Conservation (phyloP, 179 eudicot species). For the Silene noctiflora region DNA sequence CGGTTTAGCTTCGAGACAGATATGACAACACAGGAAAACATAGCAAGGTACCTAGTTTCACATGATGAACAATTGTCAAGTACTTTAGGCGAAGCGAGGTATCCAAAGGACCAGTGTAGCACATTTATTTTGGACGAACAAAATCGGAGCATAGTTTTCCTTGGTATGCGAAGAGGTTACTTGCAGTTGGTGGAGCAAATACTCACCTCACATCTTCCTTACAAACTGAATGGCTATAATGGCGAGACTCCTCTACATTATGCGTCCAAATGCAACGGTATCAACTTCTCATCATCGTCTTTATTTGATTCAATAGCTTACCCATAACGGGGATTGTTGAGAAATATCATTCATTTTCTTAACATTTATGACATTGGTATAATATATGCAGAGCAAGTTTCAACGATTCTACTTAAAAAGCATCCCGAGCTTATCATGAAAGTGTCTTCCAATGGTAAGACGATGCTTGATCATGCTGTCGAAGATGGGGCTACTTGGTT, state of each 20-base stretch:
- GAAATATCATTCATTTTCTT: too few species aligned
- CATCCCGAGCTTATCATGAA: neutral
- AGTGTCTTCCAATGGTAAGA: neutral
- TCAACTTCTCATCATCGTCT: neutral
- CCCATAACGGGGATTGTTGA: too few species aligned
- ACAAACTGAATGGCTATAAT: neutral
- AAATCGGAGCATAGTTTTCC: neutral
- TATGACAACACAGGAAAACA: neutral
- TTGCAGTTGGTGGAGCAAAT: neutral
- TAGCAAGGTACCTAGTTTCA: neutral
- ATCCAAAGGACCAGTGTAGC: neutral
- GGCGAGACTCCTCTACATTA: neutral
- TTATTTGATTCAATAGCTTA: too few species aligned
- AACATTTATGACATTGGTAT: too few species aligned
- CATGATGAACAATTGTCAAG: neutral
- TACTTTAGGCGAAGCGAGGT: neutral
- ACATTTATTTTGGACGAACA: neutral
- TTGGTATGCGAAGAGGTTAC: neutral
- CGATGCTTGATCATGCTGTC: slow-evolving; percentile 10
- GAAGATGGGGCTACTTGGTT: neutral
- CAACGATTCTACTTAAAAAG: slow-evolving; percentile 3
- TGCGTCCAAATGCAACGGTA: slow-evolving; percentile 10
- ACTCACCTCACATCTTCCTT: neutral
- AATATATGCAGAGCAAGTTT: neutral
- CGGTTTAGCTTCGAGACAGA: neutral